Evolutionary conservation across 768 basidiomycete genomes (phyloP), one percentile per base, ranked within the genome.

Genomic region (Serpula lacrymans): DNA sequence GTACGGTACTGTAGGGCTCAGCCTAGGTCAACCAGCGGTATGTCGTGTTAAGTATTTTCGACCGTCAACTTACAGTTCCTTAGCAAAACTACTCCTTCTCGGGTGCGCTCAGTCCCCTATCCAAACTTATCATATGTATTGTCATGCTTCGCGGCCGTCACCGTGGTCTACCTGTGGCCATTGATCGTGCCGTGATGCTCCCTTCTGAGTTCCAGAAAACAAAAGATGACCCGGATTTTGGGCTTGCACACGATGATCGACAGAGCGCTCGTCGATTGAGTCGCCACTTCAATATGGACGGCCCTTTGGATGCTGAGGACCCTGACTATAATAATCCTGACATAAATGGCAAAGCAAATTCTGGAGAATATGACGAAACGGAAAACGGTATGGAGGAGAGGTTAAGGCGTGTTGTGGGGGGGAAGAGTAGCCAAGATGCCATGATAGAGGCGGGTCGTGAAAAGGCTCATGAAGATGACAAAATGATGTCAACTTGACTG

Each of bases 71-170:
- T 41, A 57, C 22, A 40, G 10, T 38, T 22, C 11, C 23, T 4
- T 47, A 96, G 92, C 71, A 77, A 57, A 85, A 87, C 56, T 89
- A 79, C 52, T 89, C 88, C 0, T 75, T 97, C 39, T 78, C 79
- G 5, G 94, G 91, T 2, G 78, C 83, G 8, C 80, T 94, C 43
- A 69, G 73, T 11, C 77, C 84, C 0, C 62, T 96, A 5, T 93
- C 92, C 0, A 98, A 98, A 61, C 73, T 98, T 25, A 80, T 98
- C 42, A 51, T 97, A 20, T 83, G 81, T 54, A 60, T 77, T 8
- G 91, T 98, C 50, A 98, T 98, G 90, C 74, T 99, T 46, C 86
- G 96, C 42, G 92, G 93, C 6, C 78, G 91, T 10, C 93, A 97
- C 60, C 83, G 93, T 34, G 89, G 90, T 26, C 67, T 92, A 6